Conservation (phyloP, 148 eudicot species). For the Rhododendron mucronatum region DNA sequence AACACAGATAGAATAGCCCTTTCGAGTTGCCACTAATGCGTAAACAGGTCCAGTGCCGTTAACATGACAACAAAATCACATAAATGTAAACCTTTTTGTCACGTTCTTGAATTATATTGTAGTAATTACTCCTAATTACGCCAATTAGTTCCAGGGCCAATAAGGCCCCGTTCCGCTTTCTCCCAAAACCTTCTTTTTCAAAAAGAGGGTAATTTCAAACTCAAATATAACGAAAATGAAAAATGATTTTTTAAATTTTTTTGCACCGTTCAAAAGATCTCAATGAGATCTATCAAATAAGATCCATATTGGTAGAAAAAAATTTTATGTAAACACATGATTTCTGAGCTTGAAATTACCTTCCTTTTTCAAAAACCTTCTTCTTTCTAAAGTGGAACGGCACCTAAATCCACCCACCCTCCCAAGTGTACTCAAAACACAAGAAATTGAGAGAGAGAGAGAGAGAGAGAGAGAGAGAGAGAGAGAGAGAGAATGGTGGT, state of each 20-base stretch:
- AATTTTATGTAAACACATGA: too few species aligned
- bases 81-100: background rate
- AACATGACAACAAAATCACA: background rate
- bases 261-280: too few species aligned
- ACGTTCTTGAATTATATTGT: background rate
- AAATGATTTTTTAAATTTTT: too few species aligned
- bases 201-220: too few species aligned
- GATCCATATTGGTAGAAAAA: too few species aligned
- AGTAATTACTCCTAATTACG: background rate
- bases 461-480: background rate
- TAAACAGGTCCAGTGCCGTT: background rate
- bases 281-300: too few species aligned
- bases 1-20: background rate
- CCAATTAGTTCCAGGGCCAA: background rate
- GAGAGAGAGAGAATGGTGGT: constrained; percentile 22
- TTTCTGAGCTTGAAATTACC: too few species aligned
- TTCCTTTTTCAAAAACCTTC: too few species aligned
- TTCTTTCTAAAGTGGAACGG: too few species aligned
- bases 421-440: background rate
- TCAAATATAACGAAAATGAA: too few species aligned
- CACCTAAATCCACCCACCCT: background rate
- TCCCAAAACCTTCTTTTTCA: too few species aligned
- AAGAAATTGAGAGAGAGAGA: background rate
- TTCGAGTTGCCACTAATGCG: background rate
- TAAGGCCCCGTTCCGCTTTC: too few species aligned